Evolutionary conservation across 2,329 filamentous ascomycete species (phyloP), one percentile per base, ranked within the genome.

Genomic region (Aspergillus sp.): DNA sequence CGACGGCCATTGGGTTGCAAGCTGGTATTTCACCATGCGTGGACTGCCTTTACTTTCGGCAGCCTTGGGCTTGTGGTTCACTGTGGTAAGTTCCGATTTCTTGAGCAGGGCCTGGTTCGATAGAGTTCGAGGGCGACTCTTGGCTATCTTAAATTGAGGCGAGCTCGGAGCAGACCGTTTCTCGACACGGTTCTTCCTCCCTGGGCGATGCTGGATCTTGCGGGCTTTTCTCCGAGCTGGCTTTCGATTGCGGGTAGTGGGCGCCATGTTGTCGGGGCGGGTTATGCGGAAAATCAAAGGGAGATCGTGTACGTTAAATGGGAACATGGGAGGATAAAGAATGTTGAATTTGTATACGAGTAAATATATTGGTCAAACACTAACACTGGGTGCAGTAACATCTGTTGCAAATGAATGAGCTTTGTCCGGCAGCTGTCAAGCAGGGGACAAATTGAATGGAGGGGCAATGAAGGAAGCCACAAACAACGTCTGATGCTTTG

Each of bases 1-100:
- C 7, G 68, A 67, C 8, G 57, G 53, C 30, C 67, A 64, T 11
- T 69, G 54, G 9, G 59, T 48, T 3, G 47, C 51, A 19, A 41
- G 55, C 50, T 50, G 64, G 46, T 61, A 62, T 49, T 63, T 64
- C 53, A 50, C 47, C 15, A 51, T 15, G 11, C 45, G 58, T 30
- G 45, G 54, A 12, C 41, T 24, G 27, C 5, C 41, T 39, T 49
- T 53, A 27, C 40, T 42, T 13, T 44, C 42, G 19, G 13, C 44
- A 30, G 17, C 33, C 20, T 48, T 56, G n/a, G 41, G 22, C 47
- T 56, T 54, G 39, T 27, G 51, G 56, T 17, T 59, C 33, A 49
- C 52, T 13, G 44, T 24, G 34, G 33, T 37, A 13, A 56, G 30
- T n/a, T 22, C 24, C 15, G 33, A 12, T 20, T 44, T 52, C 44